These are phyloP conservation scores for Gossypium longicalyx DNA, from an alignment of 345 rosid genomes.

Conservation along the genomic window DNA sequence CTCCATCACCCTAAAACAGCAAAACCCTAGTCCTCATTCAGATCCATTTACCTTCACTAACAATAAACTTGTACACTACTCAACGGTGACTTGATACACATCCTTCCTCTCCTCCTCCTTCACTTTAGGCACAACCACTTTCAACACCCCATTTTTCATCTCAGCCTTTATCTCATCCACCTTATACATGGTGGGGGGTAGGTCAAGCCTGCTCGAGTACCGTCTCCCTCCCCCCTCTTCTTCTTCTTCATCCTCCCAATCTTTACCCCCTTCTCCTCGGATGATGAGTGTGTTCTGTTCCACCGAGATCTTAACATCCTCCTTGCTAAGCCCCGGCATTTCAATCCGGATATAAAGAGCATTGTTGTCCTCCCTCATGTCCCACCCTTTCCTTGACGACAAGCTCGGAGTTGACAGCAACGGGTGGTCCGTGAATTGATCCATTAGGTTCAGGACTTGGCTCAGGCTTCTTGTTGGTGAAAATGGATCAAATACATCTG, in stretches of 20 bases:
- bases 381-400: constrained; percentile 30
- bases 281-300: constrained; percentile 63
- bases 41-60: background rate
- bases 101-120: constrained; percentile 54
- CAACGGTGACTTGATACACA: constrained; percentile 45
- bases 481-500: constrained; percentile 59
- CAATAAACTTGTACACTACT: constrained; percentile 18
- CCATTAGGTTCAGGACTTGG: constrained; percentile 65
- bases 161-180: constrained; percentile 65
- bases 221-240: constrained; percentile 27
- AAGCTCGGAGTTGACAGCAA: constrained; percentile 30
- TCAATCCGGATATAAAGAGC: constrained; percentile 35
- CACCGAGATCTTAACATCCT: constrained; percentile 49
- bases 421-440: constrained; percentile 49
- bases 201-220: constrained; percentile 46
- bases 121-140: constrained; percentile 66
- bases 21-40: background rate
- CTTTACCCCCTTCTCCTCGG: constrained; percentile 52
- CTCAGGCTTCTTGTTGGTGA: constrained; percentile 56
- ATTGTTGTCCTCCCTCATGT: constrained; percentile 36
- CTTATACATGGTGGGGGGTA: constrained; percentile 34
- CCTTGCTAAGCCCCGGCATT: constrained; percentile 59
- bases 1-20: background rate
- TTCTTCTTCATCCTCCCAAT: constrained; percentile 25
- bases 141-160: constrained; percentile 87